Percentiles rank a stretch among this genome's conserved stretches.
Conservation (phyloP, 495 filamentous ascomycete genomes). For the Penicillium samsonianum region DNA sequence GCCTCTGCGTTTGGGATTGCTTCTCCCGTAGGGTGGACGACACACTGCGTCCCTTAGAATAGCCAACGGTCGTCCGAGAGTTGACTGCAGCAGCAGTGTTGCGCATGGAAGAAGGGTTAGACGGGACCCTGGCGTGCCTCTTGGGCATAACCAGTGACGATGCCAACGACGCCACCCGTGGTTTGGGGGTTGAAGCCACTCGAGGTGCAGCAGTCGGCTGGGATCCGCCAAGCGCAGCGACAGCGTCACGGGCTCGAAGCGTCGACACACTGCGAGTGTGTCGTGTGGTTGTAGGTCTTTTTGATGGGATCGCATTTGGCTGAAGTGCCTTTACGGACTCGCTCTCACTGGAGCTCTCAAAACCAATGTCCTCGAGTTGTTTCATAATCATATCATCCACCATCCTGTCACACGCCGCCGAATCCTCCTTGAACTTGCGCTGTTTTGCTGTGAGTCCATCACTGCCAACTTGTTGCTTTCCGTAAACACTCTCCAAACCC, state of each 20-base stretch:
- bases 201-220: slow-evolving; percentile 37
- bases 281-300: slow-evolving; percentile 30
- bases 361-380: slow-evolving; percentile 57
- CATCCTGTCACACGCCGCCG: slow-evolving; percentile 42
- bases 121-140: slow-evolving; percentile 40
- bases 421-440: slow-evolving; percentile 59
- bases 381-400: slow-evolving; percentile 63
- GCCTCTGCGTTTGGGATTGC: slow-evolving; percentile 16
- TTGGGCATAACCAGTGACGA: slow-evolving; percentile 41
- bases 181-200: slow-evolving; percentile 43
- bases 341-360: slow-evolving; percentile 47
- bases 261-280: slow-evolving; percentile 41
- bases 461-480: slow-evolving; percentile 64
- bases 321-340: slow-evolving; percentile 23
- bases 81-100: slow-evolving; percentile 62
- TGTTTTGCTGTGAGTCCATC: slow-evolving; percentile 67
- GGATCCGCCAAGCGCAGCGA: slow-evolving; percentile 51
- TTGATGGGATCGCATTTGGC: slow-evolving; percentile 25
- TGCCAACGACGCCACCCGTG: slow-evolving; percentile 37
- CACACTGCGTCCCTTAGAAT: slow-evolving; percentile 70
- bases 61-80: slow-evolving; percentile 78
- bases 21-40: slow-evolving; percentile 50
- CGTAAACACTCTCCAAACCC: slow-evolving; percentile 59
- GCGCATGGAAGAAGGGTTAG: slow-evolving; percentile 56
- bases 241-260: slow-evolving; percentile 54